Evolutionary conservation across 2,329 filamentous ascomycete genomes (phyloP), one percentile per base, ranked within the genome.

Genomic region (Cryphonectria radicalis): DNA sequence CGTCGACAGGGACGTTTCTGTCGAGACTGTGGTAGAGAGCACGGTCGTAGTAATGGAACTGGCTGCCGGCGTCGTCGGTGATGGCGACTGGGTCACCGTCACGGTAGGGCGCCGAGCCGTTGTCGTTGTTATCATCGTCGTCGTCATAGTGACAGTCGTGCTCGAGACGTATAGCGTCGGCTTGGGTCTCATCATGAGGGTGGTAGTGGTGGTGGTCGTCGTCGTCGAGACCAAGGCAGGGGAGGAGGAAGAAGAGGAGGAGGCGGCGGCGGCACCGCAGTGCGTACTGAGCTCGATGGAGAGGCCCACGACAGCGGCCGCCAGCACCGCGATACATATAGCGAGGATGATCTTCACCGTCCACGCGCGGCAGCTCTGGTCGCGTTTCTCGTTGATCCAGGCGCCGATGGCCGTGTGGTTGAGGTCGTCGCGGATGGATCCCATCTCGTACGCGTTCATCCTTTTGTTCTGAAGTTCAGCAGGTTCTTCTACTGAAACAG

Each of bases 301-400:
- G 25, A 65, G 42, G 25, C 42, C 63, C 28, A 65, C 28, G 14
- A 53, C 63, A 6, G 28, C 43, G 40, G 43, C 42, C 43, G 63
- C 63, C 25, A 65, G 43, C 7, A 65, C 2, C 22, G n/a, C 43
- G 17, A 65, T 53, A 17, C 63, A 50, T 19, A 37, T 5, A 14
- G 14, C 43, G 25, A 65, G 63, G 25, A 65, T 50, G 43, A 65
- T 22, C 28, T 65, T 65, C 25, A 69, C 46, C 19, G n/a, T 32
- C 43, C 32, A 55, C 22, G 59, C 57, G 8, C 62, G 59, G 14
- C 14, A 13, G 28, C 22, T 19, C 32, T 63, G 59, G 57, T 37
- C 53, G 32, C 32, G n/a, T 11, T 37, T 50, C 37, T 62, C 66
- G 5, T 42, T 37, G 35, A 25, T 19, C 40, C 62, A 64, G 62